phyloP scores from a whole-genome alignment of 306 rosid genomes.

The Rosa lucieae region DNA sequence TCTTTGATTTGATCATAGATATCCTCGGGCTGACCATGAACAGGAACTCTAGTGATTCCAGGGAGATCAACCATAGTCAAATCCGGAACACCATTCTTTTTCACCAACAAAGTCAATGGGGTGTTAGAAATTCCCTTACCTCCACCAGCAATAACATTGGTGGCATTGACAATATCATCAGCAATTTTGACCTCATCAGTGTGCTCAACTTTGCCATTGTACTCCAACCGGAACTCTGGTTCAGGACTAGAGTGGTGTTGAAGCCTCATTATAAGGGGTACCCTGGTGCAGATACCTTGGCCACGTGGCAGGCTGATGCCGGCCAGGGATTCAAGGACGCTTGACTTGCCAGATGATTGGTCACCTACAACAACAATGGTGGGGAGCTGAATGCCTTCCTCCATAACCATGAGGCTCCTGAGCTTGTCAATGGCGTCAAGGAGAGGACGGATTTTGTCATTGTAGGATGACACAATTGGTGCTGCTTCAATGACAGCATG shows the following conservation, averaged over 20 bases:
- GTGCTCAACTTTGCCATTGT: neutral
- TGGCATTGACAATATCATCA: neutral
- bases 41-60: neutral
- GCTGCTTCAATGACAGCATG: too few species aligned
- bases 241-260: neutral
- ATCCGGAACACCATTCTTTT: neutral
- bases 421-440: too few species aligned
- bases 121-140: neutral
- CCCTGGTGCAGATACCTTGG: too few species aligned
- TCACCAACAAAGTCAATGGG: neutral
- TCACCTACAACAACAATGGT: neutral
- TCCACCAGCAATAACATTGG: neutral
- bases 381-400: neutral
- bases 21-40: neutral
- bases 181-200: neutral
- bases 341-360: too few species aligned
- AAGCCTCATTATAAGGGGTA: neutral
- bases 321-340: too few species aligned
- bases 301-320: too few species aligned
- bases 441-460: too few species aligned
- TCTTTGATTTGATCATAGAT: neutral
- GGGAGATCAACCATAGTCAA: conserved; percentile 5
- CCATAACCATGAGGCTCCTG: neutral
- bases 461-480: too few species aligned
- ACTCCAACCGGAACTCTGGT: neutral